Percentiles rank a stretch among this genome's conserved stretches.
phyloP scores from a whole-genome alignment of 2,329 filamentous ascomycete species.

The Cordyceps cateniannulata region DNA sequence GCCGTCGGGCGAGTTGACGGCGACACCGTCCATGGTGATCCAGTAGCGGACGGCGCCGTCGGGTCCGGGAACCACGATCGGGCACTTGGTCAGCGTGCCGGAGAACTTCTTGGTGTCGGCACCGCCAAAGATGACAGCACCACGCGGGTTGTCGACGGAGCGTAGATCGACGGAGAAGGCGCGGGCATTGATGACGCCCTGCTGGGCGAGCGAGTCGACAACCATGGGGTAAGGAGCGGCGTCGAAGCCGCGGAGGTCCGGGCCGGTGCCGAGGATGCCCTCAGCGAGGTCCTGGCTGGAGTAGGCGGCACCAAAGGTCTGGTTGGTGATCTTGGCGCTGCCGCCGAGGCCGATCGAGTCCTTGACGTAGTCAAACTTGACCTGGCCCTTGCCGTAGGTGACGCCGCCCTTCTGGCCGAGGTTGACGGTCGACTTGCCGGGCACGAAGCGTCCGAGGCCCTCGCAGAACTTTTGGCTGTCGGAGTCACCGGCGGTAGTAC shows the following conservation, averaged over 20 bases:
- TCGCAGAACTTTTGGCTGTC: conserved; percentile 33
- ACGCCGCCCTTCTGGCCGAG: conserved; percentile 33
- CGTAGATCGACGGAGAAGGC: conserved; percentile 63
- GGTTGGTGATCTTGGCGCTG: conserved; percentile 34
- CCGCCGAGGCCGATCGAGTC: conserved; percentile 38
- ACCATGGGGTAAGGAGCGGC: conserved; percentile 42
- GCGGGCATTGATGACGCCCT: conserved; percentile 51
- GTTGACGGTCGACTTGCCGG: conserved; percentile 29
- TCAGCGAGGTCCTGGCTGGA: conserved; percentile 40
- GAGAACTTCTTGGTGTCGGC: conserved; percentile 59
- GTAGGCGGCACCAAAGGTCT: conserved; percentile 61
- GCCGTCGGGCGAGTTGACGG: conserved; percentile 31
- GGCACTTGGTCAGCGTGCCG: conserved; percentile 52
- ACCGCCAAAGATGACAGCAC: conserved; percentile 63
- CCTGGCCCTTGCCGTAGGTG: conserved; percentile 44
- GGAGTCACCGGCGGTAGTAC: conserved; percentile 35
- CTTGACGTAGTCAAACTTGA: conserved; percentile 43
- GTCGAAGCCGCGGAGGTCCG: conserved; percentile 40
- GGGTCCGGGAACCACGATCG: conserved; percentile 54
- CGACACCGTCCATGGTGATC: conserved; percentile 40
- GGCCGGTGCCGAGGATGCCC: conserved; percentile 70
- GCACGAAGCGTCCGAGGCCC: conserved; percentile 38
- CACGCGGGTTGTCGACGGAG: conserved; percentile 50
- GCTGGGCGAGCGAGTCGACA: conserved; percentile 41
- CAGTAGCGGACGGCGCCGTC: conserved; percentile 48